Percentiles rank a stretch among this genome's conserved stretches.
Conservation (phyloP, 2,329 filamentous ascomycete genomes). For the Colletotrichum cereale region DNA sequence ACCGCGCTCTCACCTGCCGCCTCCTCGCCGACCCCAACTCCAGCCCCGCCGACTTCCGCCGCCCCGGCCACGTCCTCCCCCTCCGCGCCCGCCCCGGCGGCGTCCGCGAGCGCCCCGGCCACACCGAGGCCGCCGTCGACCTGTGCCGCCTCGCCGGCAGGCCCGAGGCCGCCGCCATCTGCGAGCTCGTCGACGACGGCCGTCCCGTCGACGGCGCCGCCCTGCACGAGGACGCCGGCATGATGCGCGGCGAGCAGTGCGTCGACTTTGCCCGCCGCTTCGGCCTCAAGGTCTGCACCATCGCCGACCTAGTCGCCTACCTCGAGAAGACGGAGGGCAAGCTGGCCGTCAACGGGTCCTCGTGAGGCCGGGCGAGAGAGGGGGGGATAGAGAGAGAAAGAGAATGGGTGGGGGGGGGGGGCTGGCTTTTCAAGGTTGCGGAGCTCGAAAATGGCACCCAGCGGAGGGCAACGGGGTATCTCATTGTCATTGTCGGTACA, state of each 20-base stretch:
- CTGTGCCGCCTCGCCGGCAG: slow-evolving; percentile 89
- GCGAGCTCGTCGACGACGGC: slow-evolving; percentile 91
- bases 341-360: slow-evolving; percentile 59
- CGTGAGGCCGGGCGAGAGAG: not conserved
- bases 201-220: slow-evolving; percentile 77
- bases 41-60: slow-evolving; percentile 73
- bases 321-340: slow-evolving; percentile 81
- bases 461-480: not conserved
- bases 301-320: slow-evolving; percentile 87
- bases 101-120: slow-evolving; percentile 82
- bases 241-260: slow-evolving; percentile 93
- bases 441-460: not conserved
- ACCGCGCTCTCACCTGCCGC: slow-evolving; percentile 85
- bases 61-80: slow-evolving; percentile 92
- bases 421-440: not conserved
- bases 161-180: slow-evolving; percentile 82
- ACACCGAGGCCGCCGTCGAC: slow-evolving; percentile 95
- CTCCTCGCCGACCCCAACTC: slow-evolving; percentile 77
- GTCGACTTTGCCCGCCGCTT: slow-evolving; percentile 88
- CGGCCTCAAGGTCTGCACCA: slow-evolving; percentile 94
- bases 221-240: slow-evolving; percentile 76
- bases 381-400: not conserved
- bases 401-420: not conserved
- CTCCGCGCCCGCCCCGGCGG: slow-evolving; percentile 84
- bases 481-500: not conserved